A percentile compares a stretch with the other conserved stretches of the same genome.
Conservation (phyloP, 176 grass and related monocot species). For the Oryza brachyantha region DNA sequence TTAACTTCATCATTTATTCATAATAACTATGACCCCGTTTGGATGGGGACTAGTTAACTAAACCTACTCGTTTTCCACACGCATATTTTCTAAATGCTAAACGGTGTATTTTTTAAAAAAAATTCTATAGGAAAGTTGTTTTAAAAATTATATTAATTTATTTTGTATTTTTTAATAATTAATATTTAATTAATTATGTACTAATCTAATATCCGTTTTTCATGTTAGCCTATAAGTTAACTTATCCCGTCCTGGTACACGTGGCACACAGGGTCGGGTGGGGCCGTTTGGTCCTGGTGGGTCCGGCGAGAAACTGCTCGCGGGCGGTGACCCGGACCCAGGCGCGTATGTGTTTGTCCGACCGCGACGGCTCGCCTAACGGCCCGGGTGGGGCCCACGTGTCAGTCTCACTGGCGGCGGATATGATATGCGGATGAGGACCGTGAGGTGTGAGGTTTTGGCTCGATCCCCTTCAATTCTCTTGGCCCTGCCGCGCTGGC, state of each 20-base stretch:
- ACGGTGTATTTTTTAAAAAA: too few relatives aligned
- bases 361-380: conserved; percentile 30
- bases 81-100: too few relatives aligned
- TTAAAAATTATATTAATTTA: too few relatives aligned
- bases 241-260: neutral
- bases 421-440: neutral
- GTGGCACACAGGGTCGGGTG: neutral
- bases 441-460: neutral
- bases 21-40: too few relatives aligned
- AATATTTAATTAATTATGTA: too few relatives aligned
- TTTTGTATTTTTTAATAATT: too few relatives aligned
- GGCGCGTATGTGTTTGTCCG: neutral
- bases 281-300: neutral
- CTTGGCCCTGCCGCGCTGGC: neutral
- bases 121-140: too few relatives aligned
- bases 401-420: neutral
- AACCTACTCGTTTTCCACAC: too few relatives aligned
- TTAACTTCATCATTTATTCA: too few relatives aligned
- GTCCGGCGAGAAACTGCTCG: neutral
- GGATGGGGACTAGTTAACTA: too few relatives aligned
- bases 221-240: too few relatives aligned
- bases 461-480: neutral
- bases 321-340: neutral
- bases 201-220: too few relatives aligned
- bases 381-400: neutral